Conservation (phyloP, 1,139 yeast species). For the Schizosaccharomyces versatilis region DNA sequence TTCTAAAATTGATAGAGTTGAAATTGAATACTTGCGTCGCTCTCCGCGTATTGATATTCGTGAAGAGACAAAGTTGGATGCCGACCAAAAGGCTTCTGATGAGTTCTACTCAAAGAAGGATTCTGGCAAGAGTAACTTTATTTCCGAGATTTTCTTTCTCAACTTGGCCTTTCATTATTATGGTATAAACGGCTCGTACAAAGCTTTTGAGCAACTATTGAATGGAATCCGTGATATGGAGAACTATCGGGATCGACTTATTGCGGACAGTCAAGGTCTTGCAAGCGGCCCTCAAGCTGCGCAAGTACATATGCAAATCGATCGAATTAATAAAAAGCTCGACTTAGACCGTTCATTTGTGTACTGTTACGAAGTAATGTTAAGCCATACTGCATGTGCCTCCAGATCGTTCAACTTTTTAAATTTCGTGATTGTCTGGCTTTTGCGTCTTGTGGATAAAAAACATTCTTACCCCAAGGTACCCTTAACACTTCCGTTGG, state of each 20-base stretch:
- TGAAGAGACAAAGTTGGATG: slow-evolving; percentile 67
- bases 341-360: slow-evolving; percentile 20
- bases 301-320: slow-evolving; percentile 16
- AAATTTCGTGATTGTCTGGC: slow-evolving; percentile 51
- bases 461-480: slow-evolving; percentile 36
- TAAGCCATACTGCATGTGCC: slow-evolving; percentile 34
- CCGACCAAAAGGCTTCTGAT: slow-evolving; percentile 49
- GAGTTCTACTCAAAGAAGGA: slow-evolving; percentile 26
- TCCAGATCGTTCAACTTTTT: slow-evolving; percentile 52
- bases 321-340: slow-evolving; percentile 23
- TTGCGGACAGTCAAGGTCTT: slow-evolving; percentile 18
- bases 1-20: slow-evolving; percentile 47
- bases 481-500: slow-evolving; percentile 41
- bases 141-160: slow-evolving; percentile 68
- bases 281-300: slow-evolving; percentile 14
- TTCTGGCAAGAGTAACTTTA: slow-evolving; percentile 39
- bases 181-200: slow-evolving; percentile 63
- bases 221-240: slow-evolving; percentile 31
- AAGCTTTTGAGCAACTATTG: slow-evolving; percentile 34
- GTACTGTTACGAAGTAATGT: slow-evolving; percentile 37
- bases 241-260: slow-evolving; percentile 28
- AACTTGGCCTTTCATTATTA: slow-evolving; percentile 63
- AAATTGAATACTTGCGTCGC: slow-evolving; percentile 37
- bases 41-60: slow-evolving; percentile 30
- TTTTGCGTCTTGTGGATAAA: slow-evolving; percentile 55